Conservation (phyloP, 805 yeast species). For the Saccharomyces kudriavzevii region DNA sequence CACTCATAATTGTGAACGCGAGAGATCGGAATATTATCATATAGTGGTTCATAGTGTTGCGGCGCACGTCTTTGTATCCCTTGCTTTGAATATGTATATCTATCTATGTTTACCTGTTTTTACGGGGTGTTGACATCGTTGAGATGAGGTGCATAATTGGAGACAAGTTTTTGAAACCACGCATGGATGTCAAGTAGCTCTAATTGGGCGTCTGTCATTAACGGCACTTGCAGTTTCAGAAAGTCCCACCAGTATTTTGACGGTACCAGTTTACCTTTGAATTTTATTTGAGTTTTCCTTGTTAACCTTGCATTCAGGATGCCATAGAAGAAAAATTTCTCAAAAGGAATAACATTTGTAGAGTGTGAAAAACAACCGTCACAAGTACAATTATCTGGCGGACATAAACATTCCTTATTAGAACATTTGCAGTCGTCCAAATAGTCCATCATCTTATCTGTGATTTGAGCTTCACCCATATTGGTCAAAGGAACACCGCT, state of each 20-base stretch:
- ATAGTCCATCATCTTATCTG: slow-evolving; percentile 4
- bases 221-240: slow-evolving; percentile 21
- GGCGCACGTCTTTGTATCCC: neutral
- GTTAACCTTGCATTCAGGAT: slow-evolving; percentile 18
- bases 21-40: neutral
- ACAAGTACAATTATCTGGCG: slow-evolving; percentile 19
- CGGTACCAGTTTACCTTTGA: slow-evolving; percentile 24
- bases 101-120: neutral
- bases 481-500: slow-evolving; percentile 28
- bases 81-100: neutral
- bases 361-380: slow-evolving; percentile 22
- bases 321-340: slow-evolving; percentile 21
- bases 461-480: slow-evolving; percentile 19
- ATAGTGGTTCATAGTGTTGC: neutral
- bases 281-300: slow-evolving; percentile 23
- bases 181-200: slow-evolving; percentile 17
- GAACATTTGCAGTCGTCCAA: slow-evolving; percentile 4
- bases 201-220: slow-evolving; percentile 14
- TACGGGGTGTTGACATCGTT: slow-evolving; percentile 4
- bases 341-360: slow-evolving; percentile 22
- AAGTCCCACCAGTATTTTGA: slow-evolving; percentile 31
- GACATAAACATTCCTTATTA: slow-evolving; percentile 14
- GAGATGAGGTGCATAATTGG: slow-evolving; percentile 11
- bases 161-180: slow-evolving; percentile 25
- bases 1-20: neutral